phyloP scores from a whole-genome alignment of 768 basidiomycete species.

The Pholiota conissans region DNA sequence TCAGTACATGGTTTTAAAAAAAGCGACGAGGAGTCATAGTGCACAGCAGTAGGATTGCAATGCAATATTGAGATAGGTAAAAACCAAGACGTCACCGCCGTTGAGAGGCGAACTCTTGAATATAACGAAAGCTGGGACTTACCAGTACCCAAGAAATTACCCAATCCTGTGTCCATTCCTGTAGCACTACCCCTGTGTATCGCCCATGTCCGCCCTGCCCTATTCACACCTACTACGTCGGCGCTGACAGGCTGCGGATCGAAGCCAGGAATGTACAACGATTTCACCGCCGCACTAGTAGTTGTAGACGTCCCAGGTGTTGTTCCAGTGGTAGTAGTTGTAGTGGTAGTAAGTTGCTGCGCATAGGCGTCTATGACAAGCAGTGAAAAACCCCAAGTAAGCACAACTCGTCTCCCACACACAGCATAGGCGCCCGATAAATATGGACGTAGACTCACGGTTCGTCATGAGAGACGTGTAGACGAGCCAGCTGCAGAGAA shows the following conservation, averaged over 20 bases:
- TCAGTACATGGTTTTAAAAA: no score
- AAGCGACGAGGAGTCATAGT: no score
- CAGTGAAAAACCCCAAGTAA: not conserved
- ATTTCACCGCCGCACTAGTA: constrained; percentile 18
- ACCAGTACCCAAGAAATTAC: constrained; percentile 41
- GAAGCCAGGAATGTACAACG: constrained; percentile 47
- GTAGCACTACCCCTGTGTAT: constrained; percentile 32
- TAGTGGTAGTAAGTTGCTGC: not conserved
- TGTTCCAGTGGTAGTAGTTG: no score
- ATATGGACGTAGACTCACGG: not conserved
- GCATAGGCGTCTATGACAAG: not conserved
- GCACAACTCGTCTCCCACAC: not conserved
- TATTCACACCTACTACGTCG: constrained; percentile 39
- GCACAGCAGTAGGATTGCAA: no score
- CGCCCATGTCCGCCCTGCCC: constrained; percentile 39
- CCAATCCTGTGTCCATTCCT: constrained; percentile 31
- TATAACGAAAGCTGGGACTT: constrained; percentile 10
- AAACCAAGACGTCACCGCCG: no score
- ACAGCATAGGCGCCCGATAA: not conserved
- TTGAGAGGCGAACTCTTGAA: not conserved
- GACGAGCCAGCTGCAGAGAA: not conserved
- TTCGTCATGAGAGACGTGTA: not conserved
- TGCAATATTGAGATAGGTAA: no score
- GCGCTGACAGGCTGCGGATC: constrained; percentile 44
- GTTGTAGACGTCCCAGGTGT: no score